Evolutionary conservation across 371 early-diverging fungal genomes (phyloP).

Genomic region (Coemansia linderi): DNA sequence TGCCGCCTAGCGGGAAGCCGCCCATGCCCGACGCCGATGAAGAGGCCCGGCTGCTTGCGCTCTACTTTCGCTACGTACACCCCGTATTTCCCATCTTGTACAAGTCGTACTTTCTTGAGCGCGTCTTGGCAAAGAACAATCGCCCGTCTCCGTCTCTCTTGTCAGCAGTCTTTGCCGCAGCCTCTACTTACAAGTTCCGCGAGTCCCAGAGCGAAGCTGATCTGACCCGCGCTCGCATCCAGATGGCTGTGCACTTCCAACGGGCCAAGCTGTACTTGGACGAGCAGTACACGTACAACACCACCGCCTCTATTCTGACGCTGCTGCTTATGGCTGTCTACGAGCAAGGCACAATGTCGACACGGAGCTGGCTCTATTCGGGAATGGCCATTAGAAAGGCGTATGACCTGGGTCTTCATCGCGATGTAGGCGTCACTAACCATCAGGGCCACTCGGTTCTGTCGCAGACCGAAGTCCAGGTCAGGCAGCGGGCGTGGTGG

Average conservation of each 20-base stretch:
- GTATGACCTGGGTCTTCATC: conserved; percentile 67
- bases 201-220: conserved; percentile 33
- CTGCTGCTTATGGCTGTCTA: conserved; percentile 72
- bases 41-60: conserved; percentile 56
- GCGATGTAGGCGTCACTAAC: conserved; percentile 51
- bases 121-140: conserved; percentile 21
- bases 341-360: conserved; percentile 64
- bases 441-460: conserved; percentile 45
- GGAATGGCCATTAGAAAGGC: conserved; percentile 79
- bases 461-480: conserved; percentile 55
- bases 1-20: conserved; percentile 50
- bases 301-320: conserved; percentile 65
- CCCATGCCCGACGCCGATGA: conserved; percentile 54
- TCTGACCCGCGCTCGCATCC: conserved; percentile 40
- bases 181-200: conserved; percentile 46
- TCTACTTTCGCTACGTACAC: conserved; percentile 68
- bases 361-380: conserved; percentile 67
- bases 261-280: conserved; percentile 50
- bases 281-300: conserved; percentile 53
- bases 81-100: conserved; percentile 66
- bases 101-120: conserved; percentile 59
- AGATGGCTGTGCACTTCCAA: conserved; percentile 48
- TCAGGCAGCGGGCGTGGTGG: conserved; percentile 61
- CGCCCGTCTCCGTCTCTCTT: conserved; percentile 35
- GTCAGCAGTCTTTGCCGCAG: conserved; percentile 51